Conservation (phyloP, 805 yeast genomes). For the Kuraishia ogatae region DNA sequence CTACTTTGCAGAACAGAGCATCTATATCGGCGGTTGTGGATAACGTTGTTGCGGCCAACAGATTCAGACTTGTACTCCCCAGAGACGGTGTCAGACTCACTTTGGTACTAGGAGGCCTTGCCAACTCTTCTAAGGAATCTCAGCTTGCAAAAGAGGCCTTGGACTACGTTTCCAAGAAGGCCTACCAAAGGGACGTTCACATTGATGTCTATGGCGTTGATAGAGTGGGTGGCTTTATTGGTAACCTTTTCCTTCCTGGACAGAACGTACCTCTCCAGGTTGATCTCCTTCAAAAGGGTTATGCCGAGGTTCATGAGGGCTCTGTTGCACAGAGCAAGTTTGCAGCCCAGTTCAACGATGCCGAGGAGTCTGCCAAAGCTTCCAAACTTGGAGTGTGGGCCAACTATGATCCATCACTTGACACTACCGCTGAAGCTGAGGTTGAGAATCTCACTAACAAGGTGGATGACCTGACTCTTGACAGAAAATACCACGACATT, state of each 20-base stretch:
- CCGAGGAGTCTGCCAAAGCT: conserved; percentile 53
- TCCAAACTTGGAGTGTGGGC: conserved; percentile 61
- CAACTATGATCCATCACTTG: conserved; percentile 38
- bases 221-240: conserved; percentile 75
- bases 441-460: conserved; percentile 9
- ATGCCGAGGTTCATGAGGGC: conserved; percentile 54
- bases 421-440: conserved; percentile 17
- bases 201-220: conserved; percentile 64
- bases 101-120: conserved; percentile 69
- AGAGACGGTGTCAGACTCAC: conserved; percentile 63
- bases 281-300: conserved; percentile 51
- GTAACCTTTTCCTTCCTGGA: conserved; percentile 50
- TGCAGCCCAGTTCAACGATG: conserved; percentile 43
- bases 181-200: conserved; percentile 66
- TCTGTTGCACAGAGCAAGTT: conserved; percentile 53
- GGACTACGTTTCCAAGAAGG: conserved; percentile 41
- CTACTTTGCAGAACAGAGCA: conserved; percentile 59
- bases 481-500: conserved; percentile 36
- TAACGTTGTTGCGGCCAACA: conserved; percentile 55
- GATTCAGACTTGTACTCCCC: conserved; percentile 60
- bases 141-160: conserved; percentile 40
- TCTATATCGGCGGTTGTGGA: conserved; percentile 66
- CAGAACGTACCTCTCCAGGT: conserved; percentile 48
- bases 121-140: conserved; percentile 29
- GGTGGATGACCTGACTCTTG: conserved; percentile 16